A percentile compares a stretch with the other conserved stretches of the same genome.
Evolutionary conservation across 2,329 filamentous ascomycete species (phyloP).

Genomic region (Monilinia fructigena): DNA sequence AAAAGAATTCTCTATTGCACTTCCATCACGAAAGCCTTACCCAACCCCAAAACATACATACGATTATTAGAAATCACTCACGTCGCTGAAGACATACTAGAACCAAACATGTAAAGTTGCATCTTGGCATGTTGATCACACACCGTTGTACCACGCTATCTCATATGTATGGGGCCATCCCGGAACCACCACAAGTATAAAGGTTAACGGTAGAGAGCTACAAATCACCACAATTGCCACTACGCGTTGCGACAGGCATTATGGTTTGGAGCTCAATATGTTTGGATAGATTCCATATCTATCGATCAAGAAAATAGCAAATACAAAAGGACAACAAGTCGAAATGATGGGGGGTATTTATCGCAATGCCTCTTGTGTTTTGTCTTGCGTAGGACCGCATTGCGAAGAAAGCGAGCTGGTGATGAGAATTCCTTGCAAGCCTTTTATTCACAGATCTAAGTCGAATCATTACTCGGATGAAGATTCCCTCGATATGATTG

Average conservation of each 20-base stretch:
- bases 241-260: neutral
- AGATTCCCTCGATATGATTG: neutral
- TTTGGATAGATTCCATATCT: conserved; percentile 7
- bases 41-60: neutral
- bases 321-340: neutral
- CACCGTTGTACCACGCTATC: neutral
- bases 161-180: neutral
- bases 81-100: neutral
- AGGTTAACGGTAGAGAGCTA: neutral
- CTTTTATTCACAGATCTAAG: neutral
- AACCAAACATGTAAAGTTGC: neutral
- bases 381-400: neutral
- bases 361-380: neutral
- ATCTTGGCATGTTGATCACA: neutral
- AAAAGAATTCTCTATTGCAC: too few species aligned
- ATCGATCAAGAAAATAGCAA: neutral
- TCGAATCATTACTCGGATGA: neutral
- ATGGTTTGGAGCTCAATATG: neutral
- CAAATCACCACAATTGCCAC: neutral
- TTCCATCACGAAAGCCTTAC: neutral
- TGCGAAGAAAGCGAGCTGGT: neutral
- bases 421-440: neutral
- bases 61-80: neutral
- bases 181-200: neutral
- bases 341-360: neutral